A percentile compares a stretch with the other conserved stretches of the same genome.
Evolutionary conservation across 306 rosid species (phyloP).

Genomic region (Prunus mume): DNA sequence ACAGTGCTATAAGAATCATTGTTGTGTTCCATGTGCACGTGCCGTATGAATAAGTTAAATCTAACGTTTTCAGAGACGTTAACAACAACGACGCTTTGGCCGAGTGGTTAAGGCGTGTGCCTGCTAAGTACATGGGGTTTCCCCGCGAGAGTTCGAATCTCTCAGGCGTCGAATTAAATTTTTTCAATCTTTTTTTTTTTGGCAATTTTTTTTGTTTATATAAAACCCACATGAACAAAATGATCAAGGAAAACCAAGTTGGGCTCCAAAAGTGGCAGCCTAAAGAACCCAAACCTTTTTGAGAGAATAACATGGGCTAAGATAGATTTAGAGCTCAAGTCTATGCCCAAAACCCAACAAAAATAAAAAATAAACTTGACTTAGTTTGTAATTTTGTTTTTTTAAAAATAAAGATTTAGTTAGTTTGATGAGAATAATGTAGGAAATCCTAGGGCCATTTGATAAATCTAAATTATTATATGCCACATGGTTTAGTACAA

Average conservation of each 20-base stretch:
- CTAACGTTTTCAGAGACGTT: accelerated
- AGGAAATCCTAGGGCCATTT: no score
- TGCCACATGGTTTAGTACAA: not conserved
- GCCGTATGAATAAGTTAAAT: not conserved
- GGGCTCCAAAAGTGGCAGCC: not conserved
- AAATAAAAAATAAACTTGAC: no score
- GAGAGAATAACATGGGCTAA: no score
- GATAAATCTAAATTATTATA: no score
- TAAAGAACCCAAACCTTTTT: no score
- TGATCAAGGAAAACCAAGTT: not conserved
- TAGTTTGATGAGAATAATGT: no score
- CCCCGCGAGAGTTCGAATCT: constrained; percentile 9
- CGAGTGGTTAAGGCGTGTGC: constrained; percentile 44
- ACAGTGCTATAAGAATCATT: no score
- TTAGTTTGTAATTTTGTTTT: no score
- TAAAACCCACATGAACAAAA: not conserved
- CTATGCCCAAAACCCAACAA: no score
- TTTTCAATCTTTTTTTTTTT: not conserved
- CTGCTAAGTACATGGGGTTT: constrained; percentile 33
- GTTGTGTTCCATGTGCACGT: not conserved
- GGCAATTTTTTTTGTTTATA: not conserved
- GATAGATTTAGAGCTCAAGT: no score
- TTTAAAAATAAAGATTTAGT: no score
- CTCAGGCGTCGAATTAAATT: constrained; percentile 9
- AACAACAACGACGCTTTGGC: constrained; percentile 23